Percentiles rank a stretch among this genome's conserved stretches.
These are phyloP conservation scores for Lecanicillium sp. DNA, from an alignment of 2,329 filamentous ascomycete genomes.

Conservation along the genomic window DNA sequence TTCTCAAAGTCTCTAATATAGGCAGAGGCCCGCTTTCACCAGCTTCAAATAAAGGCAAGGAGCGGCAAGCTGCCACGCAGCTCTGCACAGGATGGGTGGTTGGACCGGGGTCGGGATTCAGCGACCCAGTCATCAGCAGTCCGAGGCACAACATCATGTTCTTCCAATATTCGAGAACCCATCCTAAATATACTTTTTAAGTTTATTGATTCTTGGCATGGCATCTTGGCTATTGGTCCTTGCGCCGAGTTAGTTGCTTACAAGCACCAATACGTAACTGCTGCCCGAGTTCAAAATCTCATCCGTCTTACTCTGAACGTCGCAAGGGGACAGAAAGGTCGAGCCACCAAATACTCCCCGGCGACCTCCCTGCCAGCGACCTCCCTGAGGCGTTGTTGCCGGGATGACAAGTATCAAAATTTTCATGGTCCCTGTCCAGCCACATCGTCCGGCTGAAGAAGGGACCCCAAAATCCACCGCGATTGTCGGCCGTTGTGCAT, in stretches of 20 bases:
- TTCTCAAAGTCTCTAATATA: no score
- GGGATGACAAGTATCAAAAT: background rate
- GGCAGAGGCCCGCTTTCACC: no score
- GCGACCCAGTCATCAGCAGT: background rate
- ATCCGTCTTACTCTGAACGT: no score
- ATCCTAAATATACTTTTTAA: background rate
- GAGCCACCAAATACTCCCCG: no score
- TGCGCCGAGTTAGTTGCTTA: slow-evolving; percentile 2
- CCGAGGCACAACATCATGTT: background rate
- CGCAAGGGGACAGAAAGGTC: no score
- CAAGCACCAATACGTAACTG: background rate
- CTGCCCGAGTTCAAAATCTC: background rate
- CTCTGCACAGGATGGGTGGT: background rate
- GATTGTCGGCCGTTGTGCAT: slow-evolving; percentile 3
- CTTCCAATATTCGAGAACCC: background rate
- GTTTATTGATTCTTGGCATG: slow-evolving; percentile 1
- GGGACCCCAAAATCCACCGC: background rate
- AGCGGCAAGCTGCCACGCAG: background rate
- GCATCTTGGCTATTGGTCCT: slow-evolving; percentile 3
- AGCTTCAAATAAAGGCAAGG: slow-evolving; percentile 6
- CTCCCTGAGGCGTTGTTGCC: no score
- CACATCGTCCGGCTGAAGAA: slow-evolving; percentile 8
- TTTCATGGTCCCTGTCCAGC: slow-evolving; percentile 5
- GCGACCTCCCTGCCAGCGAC: no score
- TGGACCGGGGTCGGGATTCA: slow-evolving; percentile 2